Evolutionary conservation across 1,284 basidiomycete species (phyloP).

Genomic region (Leccinum griseonigrum): DNA sequence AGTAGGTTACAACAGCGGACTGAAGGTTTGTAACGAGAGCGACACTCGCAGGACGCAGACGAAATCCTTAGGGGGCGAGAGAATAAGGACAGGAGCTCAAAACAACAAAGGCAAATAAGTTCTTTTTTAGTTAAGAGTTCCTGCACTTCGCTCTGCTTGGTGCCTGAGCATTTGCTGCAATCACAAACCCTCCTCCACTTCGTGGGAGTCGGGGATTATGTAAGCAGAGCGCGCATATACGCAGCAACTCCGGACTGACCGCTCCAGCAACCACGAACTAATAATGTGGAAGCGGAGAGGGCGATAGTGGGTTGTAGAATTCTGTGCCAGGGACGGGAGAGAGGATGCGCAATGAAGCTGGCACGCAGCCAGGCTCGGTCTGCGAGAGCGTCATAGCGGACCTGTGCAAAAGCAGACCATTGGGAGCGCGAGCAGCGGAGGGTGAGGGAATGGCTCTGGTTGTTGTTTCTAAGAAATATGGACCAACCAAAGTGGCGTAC

Average conservation of each 20-base stretch:
- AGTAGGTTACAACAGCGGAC: too few relatives aligned
- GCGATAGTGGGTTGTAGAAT: conserved; percentile 61
- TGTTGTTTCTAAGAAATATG: conserved; percentile 46
- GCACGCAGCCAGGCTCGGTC: conserved; percentile 55
- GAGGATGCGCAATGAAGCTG: conserved; percentile 62
- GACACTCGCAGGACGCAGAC: too few relatives aligned
- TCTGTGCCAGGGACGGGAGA: conserved; percentile 59
- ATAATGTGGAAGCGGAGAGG: conserved; percentile 51
- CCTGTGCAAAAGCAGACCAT: conserved; percentile 48
- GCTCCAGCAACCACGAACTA: conserved; percentile 36
- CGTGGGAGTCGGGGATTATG: neutral
- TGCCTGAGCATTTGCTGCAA: too few relatives aligned
- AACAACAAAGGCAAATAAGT: too few relatives aligned
- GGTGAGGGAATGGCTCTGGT: conserved; percentile 49
- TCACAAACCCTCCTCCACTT: neutral
- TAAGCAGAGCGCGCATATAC: too few relatives aligned
- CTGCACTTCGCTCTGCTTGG: too few relatives aligned
- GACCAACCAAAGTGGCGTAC: conserved; percentile 62
- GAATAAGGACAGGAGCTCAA: too few relatives aligned
- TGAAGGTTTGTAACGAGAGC: too few relatives aligned
- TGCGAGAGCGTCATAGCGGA: conserved; percentile 51
- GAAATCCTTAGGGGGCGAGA: too few relatives aligned
- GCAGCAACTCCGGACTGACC: too few relatives aligned
- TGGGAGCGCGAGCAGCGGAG: conserved; percentile 42
- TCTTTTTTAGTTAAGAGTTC: too few relatives aligned